Evolutionary conservation across 495 filamentous ascomycete genomes (phyloP).

Genomic region (Cercophora samala): DNA sequence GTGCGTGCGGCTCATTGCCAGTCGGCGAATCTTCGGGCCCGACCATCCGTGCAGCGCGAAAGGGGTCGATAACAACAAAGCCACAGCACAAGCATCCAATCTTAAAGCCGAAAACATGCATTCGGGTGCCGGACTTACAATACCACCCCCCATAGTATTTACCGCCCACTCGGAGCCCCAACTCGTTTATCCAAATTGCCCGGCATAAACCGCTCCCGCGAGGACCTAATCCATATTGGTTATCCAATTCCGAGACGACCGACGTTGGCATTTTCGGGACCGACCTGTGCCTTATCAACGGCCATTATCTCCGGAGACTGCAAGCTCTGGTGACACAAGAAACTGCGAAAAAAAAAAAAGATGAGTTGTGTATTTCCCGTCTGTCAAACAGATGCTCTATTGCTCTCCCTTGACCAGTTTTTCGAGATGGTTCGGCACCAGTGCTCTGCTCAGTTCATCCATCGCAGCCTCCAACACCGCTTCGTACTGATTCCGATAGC

Average conservation of each 20-base stretch:
- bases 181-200: not conserved
- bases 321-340: not conserved
- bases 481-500: conserved; percentile 41
- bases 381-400: not conserved
- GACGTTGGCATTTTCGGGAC: not conserved
- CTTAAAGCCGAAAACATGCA: not conserved
- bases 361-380: not conserved
- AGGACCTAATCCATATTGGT: not conserved
- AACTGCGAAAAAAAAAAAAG: not conserved
- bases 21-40: not conserved
- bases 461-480: conserved; percentile 35
- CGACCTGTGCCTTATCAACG: not conserved
- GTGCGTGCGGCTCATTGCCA: not conserved
- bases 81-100: not conserved
- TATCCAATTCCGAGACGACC: not conserved
- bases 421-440: not conserved
- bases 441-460: not conserved
- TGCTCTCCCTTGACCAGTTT: not conserved
- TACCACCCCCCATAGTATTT: not conserved
- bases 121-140: not conserved
- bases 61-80: not conserved
- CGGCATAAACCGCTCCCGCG: not conserved
- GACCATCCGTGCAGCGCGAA: not conserved
- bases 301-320: not conserved
- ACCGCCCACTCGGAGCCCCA: not conserved